Evolutionary conservation across 192 early-diverging fungal genomes (phyloP), one percentile per base, ranked within the genome.

Genomic region (Linnemannia elongata): DNA sequence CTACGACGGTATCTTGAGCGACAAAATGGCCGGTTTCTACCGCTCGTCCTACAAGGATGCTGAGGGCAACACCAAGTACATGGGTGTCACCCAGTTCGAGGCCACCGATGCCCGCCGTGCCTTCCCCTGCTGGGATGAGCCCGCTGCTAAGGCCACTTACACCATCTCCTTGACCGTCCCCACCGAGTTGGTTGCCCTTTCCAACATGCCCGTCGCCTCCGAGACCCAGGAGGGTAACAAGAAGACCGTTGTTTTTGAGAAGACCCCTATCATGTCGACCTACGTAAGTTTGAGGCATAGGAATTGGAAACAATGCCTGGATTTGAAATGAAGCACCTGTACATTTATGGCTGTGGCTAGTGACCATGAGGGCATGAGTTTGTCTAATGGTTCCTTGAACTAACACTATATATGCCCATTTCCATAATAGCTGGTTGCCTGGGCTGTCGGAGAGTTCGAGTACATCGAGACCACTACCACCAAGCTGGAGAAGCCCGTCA

Each of bases 21-120:
- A 99, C 90, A 92, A 97, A 82, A 97, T 99, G 97, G 91, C 92
- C 66, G 98, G 98, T n/a, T 99, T 99, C 90, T 99, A 99, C 91
- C 94, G 97, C 69, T 94, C 93, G 60, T 90, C 91, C 44, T 98
- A 85, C 78, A 79, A 83, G 54, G 89, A 91, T 69, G 74, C 76
- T 4, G 76, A 83, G 69, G 89, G 89, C 30, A 86, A 86, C 71
- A 86, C 79, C 6, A 80, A 86, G 75, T 93, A 95, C 88, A 91
- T 99, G 88, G 97, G 95, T 44, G 95, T 95, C n/a, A 99, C 98
- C 35, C 98, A 99, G 89, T 99, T 99, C 88, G 97, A 99, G 92
- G 92, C 97, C 33, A 97, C 96, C 27, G 95, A 97, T 84, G 95
- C 95, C 36, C 95, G 98, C 75, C 93, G 96, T 42, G 95, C 95